These are phyloP conservation scores for Acrodontium crateriforme DNA, from an alignment of 2,329 filamentous ascomycete genomes.

Conservation along the genomic window DNA sequence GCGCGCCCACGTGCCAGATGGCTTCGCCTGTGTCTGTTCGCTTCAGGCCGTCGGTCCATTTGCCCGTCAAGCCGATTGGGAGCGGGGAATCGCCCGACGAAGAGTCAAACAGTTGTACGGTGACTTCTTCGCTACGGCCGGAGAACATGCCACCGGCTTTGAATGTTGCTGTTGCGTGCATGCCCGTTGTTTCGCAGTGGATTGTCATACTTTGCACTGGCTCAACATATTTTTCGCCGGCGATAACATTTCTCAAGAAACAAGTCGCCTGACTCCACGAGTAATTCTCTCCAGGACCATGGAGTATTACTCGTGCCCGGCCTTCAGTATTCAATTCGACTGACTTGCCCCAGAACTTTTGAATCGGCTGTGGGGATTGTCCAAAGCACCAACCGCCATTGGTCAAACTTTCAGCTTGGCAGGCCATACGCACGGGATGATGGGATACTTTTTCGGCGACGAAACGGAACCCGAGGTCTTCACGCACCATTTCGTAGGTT, in stretches of 20 bases:
- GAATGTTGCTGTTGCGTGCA: constrained; percentile 78
- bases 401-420: constrained; percentile 59
- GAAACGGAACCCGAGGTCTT: constrained; percentile 76
- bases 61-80: constrained; percentile 58
- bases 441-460: constrained; percentile 94
- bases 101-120: constrained; percentile 55
- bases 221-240: constrained; percentile 96
- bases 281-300: constrained; percentile 59
- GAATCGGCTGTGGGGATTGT: constrained; percentile 74
- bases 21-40: constrained; percentile 49
- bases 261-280: constrained; percentile 80
- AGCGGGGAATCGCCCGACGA: constrained; percentile 43
- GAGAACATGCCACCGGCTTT: constrained; percentile 96
- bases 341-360: constrained; percentile 98
- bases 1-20: constrained; percentile 63
- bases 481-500: constrained; percentile 82
- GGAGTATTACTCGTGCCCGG: constrained; percentile 62
- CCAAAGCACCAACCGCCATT: constrained; percentile 68
- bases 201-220: constrained; percentile 84
- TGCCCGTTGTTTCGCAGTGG: constrained; percentile 67
- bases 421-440: constrained; percentile 80
- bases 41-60: constrained; percentile 67
- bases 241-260: constrained; percentile 90
- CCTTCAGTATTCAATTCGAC: constrained; percentile 90
- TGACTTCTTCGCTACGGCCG: constrained; percentile 79